Percentiles rank a stretch among this genome's conserved stretches.
Conservation (phyloP, 129 eudicot genomes). For the Pseudognaphalium luteoalbum region DNA sequence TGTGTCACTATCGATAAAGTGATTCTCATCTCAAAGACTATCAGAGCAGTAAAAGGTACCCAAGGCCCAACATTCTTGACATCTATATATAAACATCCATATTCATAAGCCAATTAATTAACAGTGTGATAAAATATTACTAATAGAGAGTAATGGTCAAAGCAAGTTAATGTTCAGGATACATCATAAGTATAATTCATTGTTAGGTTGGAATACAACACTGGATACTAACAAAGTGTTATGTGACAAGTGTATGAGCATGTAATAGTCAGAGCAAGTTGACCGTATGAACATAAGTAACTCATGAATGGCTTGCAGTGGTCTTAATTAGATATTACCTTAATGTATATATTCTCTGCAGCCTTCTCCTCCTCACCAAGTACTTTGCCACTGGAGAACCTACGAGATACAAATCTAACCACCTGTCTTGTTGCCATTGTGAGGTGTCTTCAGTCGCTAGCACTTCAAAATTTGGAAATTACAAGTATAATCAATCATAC, state of each 20-base stretch:
- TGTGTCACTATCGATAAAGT: background rate
- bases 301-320: background rate
- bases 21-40: background rate
- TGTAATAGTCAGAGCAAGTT: conserved; percentile 7
- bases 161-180: background rate
- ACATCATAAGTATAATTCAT: background rate
- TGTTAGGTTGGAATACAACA: too few relatives aligned
- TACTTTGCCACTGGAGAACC: conserved; percentile 74
- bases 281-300: conserved; percentile 4
- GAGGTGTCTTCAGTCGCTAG: conserved; percentile 8
- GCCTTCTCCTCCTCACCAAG: conserved; percentile 95
- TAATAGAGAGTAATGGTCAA: background rate
- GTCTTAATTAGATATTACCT: conserved; percentile 39
- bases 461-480: conserved; percentile 37
- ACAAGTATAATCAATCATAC: background rate
- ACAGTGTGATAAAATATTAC: background rate
- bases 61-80: background rate
- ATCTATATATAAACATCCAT: background rate
- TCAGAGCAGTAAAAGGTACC: background rate
- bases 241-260: background rate
- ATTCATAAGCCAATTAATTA: background rate
- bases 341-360: conserved; percentile 89
- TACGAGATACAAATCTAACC: conserved; percentile 57
- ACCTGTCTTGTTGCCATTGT: conserved; percentile 71
- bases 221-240: background rate